Evolutionary conservation across 1,284 basidiomycete species (phyloP).

Genomic region (Cutaneotrichosporon sp.): DNA sequence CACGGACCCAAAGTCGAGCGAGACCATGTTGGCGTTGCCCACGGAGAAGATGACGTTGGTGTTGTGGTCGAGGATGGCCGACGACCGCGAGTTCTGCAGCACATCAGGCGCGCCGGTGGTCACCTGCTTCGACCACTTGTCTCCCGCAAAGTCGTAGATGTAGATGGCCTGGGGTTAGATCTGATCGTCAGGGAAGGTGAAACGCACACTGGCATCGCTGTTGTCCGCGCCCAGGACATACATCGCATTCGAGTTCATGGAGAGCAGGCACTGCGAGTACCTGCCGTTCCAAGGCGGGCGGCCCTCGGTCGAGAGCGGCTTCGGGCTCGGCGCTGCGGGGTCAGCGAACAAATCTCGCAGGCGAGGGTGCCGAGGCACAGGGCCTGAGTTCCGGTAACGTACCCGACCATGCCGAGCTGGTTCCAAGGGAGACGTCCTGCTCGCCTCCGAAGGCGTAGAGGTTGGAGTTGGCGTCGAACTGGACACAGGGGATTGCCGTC

Average conservation of each 20-base stretch:
- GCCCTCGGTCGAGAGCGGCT: conserved; percentile 39
- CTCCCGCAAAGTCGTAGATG: conserved; percentile 50
- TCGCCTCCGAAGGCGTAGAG: conserved; percentile 54
- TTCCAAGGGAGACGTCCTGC: conserved; percentile 50
- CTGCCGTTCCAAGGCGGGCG: conserved; percentile 53
- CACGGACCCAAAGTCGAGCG: conserved; percentile 66
- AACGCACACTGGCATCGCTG: conserved; percentile 60
- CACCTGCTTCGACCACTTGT: conserved; percentile 52
- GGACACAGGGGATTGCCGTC: conserved; percentile 47
- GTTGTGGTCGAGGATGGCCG: conserved; percentile 78
- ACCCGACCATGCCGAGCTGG: conserved; percentile 45
- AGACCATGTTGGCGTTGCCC: conserved; percentile 54
- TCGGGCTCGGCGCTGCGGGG: conserved; percentile 37
- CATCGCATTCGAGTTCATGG: conserved; percentile 59
- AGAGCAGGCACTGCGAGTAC: conserved; percentile 52
- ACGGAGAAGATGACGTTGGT: conserved; percentile 72
- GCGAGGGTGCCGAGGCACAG: neutral
- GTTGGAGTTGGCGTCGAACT: conserved; percentile 50
- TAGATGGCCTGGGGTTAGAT: conserved; percentile 38
- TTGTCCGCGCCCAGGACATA: conserved; percentile 76
- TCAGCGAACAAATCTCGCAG: neutral
- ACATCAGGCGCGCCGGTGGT: conserved; percentile 44
- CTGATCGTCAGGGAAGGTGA: neutral
- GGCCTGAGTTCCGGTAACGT: conserved; percentile 26
- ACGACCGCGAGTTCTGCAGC: conserved; percentile 45